These are phyloP conservation scores for Penstemon barbatus DNA, from an alignment of 257 asterid genomes.

Conservation along the genomic window DNA sequence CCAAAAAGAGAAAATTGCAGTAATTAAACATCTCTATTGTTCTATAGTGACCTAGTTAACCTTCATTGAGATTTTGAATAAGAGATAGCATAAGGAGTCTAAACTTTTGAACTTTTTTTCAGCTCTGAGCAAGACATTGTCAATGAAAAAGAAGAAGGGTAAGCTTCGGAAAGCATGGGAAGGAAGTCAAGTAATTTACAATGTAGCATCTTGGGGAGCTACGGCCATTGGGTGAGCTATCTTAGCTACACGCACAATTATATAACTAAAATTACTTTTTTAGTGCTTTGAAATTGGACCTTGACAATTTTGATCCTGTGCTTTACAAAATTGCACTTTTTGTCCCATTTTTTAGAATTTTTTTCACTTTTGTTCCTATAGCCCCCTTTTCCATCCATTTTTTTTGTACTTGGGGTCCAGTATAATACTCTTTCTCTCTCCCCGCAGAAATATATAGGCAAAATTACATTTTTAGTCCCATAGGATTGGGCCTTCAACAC, in stretches of 20 bases:
- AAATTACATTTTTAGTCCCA: too few species aligned
- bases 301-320: too few species aligned
- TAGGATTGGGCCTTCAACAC: too few species aligned
- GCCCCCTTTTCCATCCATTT: too few species aligned
- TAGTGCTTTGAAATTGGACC: too few species aligned
- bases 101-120: conserved; percentile 40
- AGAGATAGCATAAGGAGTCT: conserved; percentile 21
- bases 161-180: conserved; percentile 97
- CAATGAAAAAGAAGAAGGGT: conserved; percentile 78
- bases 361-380: too few species aligned
- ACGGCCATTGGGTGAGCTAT: conserved; percentile 91
- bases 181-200: conserved; percentile 91
- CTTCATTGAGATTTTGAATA: conserved; percentile 8
- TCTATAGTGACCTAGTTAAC: conserved; percentile 15
- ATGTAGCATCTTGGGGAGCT: conserved; percentile 99
- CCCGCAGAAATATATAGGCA: too few species aligned
- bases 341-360: too few species aligned
- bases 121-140: conserved; percentile 96
- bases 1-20: background rate
- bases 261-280: too few species aligned
- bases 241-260: background rate
- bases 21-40: conserved; percentile 1
- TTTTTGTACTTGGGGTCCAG: too few species aligned
- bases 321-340: too few species aligned
- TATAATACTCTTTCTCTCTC: too few species aligned